Evolutionary conservation across 2,329 filamentous ascomycete species (phyloP), one percentile per base, ranked within the genome.

Genomic region (Bertia moriformis): DNA sequence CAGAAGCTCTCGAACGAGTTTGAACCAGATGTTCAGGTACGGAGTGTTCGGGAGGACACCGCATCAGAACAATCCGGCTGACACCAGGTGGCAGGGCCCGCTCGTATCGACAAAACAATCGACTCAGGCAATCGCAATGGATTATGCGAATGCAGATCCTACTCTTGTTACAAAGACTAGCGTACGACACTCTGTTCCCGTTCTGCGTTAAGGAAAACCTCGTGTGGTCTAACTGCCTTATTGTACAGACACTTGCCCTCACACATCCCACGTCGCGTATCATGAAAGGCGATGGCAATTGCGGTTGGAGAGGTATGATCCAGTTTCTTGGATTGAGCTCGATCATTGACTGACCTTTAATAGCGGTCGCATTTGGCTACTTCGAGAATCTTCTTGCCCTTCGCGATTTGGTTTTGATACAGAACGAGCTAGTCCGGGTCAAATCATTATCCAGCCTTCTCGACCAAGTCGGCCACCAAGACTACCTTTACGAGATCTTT

Each of bases 1-100:
- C 73, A 78, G 59, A 67, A 72, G 52, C 60, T 77, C 44, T 77
- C 73, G 47, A 71, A 71, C 51, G 62, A 69, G 42, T 79, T 71
- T 47, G 64, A 75, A 51, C 66, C 73, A 12, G 67, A 75, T 44
- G 55, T 67, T 39, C 65, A 66, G 46, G 73, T 76, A 56, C 56
- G 66, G 29, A 45, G 17, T 29, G 24, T 10, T n/a, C n/a, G 24
- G 10, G n/a, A n/a, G n/a, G n/a, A n/a, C n/a, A n/a, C n/a, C n/a
- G n/a, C n/a, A n/a, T n/a, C n/a, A n/a, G n/a, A 10, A 29, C 10
- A 29, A 29, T n/a, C n/a, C 24, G 24, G n/a, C 24, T 29, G 24
- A 29, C 24, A 29, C 10, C n/a, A 10, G 24, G n/a, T 29, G 10
- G 7, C 32, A 35, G 32, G 32, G 32, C 32, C 32, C 32, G 7